phyloP scores from a whole-genome alignment of 2,329 filamentous ascomycete species.

The Ascochyta fabae region DNA sequence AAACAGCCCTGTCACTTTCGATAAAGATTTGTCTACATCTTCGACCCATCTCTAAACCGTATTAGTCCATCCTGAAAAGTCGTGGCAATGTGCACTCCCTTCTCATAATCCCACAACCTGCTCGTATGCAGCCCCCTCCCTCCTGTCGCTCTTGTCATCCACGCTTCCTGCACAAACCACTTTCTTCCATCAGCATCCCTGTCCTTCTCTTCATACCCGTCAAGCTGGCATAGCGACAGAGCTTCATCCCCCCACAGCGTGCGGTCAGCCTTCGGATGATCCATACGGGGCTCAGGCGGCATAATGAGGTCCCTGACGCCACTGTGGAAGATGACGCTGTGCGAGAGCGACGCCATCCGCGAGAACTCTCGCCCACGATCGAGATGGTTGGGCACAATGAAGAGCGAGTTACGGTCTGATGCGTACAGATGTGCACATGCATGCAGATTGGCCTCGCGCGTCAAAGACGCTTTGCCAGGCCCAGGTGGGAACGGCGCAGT shows the following conservation, averaged over 20 bases:
- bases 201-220: slow-evolving; percentile 10
- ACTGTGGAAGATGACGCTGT: slow-evolving; percentile 45
- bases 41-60: slow-evolving; percentile 21
- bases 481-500: slow-evolving; percentile 32
- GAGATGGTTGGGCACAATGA: slow-evolving; percentile 58
- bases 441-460: slow-evolving; percentile 57
- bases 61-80: slow-evolving; percentile 45
- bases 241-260: slow-evolving; percentile 33
- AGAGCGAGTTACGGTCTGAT: slow-evolving; percentile 62
- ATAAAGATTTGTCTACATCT: neutral
- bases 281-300: slow-evolving; percentile 30
- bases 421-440: slow-evolving; percentile 65
- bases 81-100: slow-evolving; percentile 41
- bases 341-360: slow-evolving; percentile 41
- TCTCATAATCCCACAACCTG: slow-evolving; percentile 40
- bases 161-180: slow-evolving; percentile 44
- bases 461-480: slow-evolving; percentile 6
- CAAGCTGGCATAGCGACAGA: slow-evolving; percentile 32
- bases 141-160: slow-evolving; percentile 31
- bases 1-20: no score
- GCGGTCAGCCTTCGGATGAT: slow-evolving; percentile 31
- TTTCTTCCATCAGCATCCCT: slow-evolving; percentile 36
- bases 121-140: slow-evolving; percentile 38
- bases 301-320: slow-evolving; percentile 35
- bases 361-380: slow-evolving; percentile 31